Percentiles rank a stretch among this genome's conserved stretches.
phyloP scores from a whole-genome alignment of 495 filamentous ascomycete genomes.

The Viridothelium virens region DNA sequence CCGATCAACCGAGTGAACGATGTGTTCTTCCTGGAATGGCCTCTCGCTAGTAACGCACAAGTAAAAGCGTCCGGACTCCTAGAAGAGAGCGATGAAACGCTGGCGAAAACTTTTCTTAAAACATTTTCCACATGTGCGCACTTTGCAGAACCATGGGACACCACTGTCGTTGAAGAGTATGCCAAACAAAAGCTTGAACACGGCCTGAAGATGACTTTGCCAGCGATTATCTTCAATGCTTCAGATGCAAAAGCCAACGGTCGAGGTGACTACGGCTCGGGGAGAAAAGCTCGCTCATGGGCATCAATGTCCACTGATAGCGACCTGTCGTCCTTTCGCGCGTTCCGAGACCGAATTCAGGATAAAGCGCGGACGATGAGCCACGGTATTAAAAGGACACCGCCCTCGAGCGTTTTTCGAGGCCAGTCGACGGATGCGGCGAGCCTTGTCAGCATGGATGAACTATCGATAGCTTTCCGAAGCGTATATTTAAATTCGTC shows the following conservation, averaged over 20 bases:
- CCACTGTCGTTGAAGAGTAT: not conserved
- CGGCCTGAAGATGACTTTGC: not conserved
- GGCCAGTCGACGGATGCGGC: not conserved
- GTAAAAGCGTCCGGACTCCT: not conserved
- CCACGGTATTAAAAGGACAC: not conserved
- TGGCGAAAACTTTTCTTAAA: not conserved
- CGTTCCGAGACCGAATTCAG: not conserved
- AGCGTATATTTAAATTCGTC: not conserved
- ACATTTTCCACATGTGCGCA: not conserved
- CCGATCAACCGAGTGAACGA: not conserved
- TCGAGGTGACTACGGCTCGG: not conserved
- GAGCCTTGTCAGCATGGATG: not conserved
- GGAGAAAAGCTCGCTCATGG: not conserved
- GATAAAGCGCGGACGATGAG: not conserved
- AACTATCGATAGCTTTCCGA: not conserved
- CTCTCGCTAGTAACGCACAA: not conserved
- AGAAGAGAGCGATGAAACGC: not conserved
- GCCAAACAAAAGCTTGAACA: not conserved
- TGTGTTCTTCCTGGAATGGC: not conserved
- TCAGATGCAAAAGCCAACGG: not conserved
- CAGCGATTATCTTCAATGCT: not conserved
- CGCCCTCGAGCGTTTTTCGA: not conserved
- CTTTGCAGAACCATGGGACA: not conserved
- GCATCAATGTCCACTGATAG: not conserved
- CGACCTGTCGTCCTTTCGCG: not conserved